A percentile compares a stretch with the other conserved stretches of the same genome.
Conservation (phyloP, 805 yeast genomes). For the Wickerhamiella qilinensis region DNA sequence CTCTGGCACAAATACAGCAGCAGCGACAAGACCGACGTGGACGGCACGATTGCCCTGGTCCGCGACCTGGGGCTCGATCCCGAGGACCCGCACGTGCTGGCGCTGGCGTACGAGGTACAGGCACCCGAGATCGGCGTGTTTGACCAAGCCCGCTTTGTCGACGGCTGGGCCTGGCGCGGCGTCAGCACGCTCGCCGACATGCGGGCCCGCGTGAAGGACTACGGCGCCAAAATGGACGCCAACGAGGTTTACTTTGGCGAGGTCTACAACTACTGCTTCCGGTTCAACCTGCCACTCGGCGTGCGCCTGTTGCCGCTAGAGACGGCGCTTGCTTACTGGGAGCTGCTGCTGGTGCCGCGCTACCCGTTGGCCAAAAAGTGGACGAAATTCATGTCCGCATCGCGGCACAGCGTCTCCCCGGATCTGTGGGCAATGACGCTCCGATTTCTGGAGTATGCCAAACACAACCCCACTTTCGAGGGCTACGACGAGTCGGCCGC, state of each 20-base stretch:
- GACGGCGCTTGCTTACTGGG: slow-evolving; percentile 65
- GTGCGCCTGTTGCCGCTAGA: slow-evolving; percentile 42
- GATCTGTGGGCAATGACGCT: slow-evolving; percentile 82
- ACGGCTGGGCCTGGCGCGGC: slow-evolving; percentile 36
- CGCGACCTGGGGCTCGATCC: slow-evolving; percentile 52
- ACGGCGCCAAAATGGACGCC: slow-evolving; percentile 22
- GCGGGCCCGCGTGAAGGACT: slow-evolving; percentile 20
- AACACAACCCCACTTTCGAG: slow-evolving; percentile 34
- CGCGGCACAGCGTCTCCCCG: slow-evolving; percentile 31
- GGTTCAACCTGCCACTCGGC: slow-evolving; percentile 43
- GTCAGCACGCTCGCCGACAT: slow-evolving; percentile 28
- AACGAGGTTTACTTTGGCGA: slow-evolving; percentile 32
- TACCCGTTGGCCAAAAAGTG: slow-evolving; percentile 27
- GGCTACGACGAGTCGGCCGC: slow-evolving; percentile 67
- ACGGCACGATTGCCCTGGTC: slow-evolving; percentile 59
- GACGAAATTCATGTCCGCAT: slow-evolving; percentile 33
- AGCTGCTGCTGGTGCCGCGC: slow-evolving; percentile 36
- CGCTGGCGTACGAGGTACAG: slow-evolving; percentile 51
- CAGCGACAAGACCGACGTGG: slow-evolving; percentile 39
- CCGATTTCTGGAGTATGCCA: slow-evolving; percentile 38
- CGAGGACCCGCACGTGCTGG: slow-evolving; percentile 58
- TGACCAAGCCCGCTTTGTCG: slow-evolving; percentile 31
- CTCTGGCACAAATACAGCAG: slow-evolving; percentile 1
- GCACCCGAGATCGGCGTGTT: slow-evolving; percentile 56
- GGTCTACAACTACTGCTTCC: slow-evolving; percentile 59